Conservation (phyloP, 75 land plant species). For the Adiantum capillusveneris region DNA sequence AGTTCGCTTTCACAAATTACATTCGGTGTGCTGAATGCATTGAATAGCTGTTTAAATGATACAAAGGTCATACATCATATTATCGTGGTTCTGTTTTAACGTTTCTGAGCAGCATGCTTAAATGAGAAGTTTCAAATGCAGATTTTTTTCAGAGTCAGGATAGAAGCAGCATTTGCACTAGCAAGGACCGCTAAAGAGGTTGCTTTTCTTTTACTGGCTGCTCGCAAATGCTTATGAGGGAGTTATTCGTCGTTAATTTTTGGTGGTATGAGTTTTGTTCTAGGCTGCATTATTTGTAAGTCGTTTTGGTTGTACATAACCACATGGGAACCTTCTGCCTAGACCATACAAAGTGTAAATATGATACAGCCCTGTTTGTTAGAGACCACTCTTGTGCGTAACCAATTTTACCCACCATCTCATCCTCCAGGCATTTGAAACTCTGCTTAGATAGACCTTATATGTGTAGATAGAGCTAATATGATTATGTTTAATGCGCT, state of each 20-base stretch:
- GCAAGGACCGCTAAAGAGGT: conserved; percentile 87
- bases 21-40: conserved; percentile 65
- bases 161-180: conserved; percentile 93
- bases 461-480: no score
- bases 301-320: background rate
- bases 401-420: no score
- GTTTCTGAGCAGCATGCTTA: no score
- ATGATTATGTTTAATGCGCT: no score
- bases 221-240: background rate
- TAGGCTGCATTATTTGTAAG: background rate
- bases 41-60: conserved; percentile 71
- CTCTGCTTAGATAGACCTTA: no score
- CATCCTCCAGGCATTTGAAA: no score
- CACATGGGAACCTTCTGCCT: background rate
- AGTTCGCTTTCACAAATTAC: conserved; percentile 51
- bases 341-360: no score
- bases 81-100: no score
- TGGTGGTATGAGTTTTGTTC: no score
- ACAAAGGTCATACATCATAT: conserved; percentile 55
- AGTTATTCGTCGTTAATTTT: background rate
- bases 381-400: no score
- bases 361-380: no score
- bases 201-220: background rate
- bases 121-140: no score
- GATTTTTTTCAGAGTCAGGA: conserved; percentile 89